Percentiles rank a stretch among this genome's conserved stretches.
phyloP scores from a whole-genome alignment of 1,284 basidiomycete genomes.

The Leccinum pseudoinsigne region DNA sequence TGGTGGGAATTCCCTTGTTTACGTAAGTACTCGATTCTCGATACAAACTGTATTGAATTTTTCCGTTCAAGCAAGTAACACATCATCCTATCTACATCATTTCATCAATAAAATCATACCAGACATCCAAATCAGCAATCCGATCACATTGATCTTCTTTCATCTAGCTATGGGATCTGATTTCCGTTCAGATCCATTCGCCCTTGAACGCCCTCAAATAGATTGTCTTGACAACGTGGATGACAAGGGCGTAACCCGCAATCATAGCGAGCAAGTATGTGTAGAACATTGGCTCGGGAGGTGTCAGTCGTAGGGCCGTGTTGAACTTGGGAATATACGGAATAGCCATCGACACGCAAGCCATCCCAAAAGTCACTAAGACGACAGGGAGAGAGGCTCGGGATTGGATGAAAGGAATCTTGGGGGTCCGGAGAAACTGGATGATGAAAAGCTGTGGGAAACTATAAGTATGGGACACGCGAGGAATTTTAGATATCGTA shows the following conservation, averaged over 20 bases:
- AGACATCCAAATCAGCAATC: background rate
- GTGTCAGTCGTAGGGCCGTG: slow-evolving; percentile 29
- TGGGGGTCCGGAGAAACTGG: slow-evolving; percentile 33
- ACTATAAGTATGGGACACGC: slow-evolving; percentile 2
- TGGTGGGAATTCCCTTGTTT: background rate
- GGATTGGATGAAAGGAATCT: slow-evolving; percentile 34
- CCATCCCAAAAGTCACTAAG: slow-evolving; percentile 33
- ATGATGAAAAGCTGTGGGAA: slow-evolving; percentile 33
- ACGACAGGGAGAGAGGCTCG: slow-evolving; percentile 30
- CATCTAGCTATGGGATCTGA: background rate
- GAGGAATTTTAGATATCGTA: slow-evolving; percentile 8
- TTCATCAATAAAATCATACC: slow-evolving; percentile 1
- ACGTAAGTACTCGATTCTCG: background rate
- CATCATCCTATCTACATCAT: background rate
- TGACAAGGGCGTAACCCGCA: slow-evolving; percentile 23
- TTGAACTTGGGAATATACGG: slow-evolving; percentile 35
- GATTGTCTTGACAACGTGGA: slow-evolving; percentile 29
- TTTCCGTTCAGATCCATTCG: slow-evolving; percentile 27
- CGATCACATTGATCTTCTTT: background rate
- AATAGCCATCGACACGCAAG: slow-evolving; percentile 34
- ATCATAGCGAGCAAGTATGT: slow-evolving; percentile 26
- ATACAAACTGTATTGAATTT: too few relatives aligned
- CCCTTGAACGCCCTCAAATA: slow-evolving; percentile 31
- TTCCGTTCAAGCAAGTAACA: background rate
- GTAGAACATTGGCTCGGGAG: slow-evolving; percentile 34